These are phyloP conservation scores for Sechiopsis laciniata DNA, from an alignment of 306 rosid genomes.

Conservation along the genomic window DNA sequence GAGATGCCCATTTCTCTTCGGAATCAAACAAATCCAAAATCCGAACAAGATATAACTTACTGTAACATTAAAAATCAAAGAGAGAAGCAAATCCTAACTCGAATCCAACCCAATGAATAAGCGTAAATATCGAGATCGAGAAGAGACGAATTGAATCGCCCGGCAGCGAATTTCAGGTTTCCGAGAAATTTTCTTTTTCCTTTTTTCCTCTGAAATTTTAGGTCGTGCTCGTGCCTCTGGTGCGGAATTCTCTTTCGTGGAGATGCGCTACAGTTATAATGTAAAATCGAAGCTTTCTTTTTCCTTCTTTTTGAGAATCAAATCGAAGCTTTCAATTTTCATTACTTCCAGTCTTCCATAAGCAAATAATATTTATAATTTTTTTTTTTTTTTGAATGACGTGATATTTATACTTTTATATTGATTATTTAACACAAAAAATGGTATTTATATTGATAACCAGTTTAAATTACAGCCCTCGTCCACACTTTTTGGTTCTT, in stretches of 20 bases:
- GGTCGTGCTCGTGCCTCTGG: background rate
- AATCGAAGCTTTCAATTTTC: no score
- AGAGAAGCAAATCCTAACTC: conserved; percentile 1
- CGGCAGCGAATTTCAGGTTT: conserved; percentile 1
- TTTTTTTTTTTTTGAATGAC: no score
- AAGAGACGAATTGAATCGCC: background rate
- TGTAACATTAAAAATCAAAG: background rate
- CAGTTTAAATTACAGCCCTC: no score
- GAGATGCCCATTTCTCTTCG: conserved; percentile 1
- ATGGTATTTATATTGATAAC: no score
- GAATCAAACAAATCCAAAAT: conserved; percentile 6
- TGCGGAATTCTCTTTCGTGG: background rate
- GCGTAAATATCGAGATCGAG: conserved; percentile 14
- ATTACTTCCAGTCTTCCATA: no score
- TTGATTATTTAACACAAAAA: no score
- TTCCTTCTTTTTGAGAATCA: no score
- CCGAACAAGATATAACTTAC: background rate
- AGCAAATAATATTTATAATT: no score
- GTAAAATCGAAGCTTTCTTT: background rate
- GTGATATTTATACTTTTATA: no score
- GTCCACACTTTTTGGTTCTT: no score
- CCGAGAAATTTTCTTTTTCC: background rate
- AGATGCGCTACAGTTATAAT: conserved; percentile 9
- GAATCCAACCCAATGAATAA: background rate
- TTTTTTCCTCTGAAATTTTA: background rate